Base-by-base conservation (phyloP, 2,329 filamentous ascomycete genomes). In the Didymellaceae sp. region DNA sequence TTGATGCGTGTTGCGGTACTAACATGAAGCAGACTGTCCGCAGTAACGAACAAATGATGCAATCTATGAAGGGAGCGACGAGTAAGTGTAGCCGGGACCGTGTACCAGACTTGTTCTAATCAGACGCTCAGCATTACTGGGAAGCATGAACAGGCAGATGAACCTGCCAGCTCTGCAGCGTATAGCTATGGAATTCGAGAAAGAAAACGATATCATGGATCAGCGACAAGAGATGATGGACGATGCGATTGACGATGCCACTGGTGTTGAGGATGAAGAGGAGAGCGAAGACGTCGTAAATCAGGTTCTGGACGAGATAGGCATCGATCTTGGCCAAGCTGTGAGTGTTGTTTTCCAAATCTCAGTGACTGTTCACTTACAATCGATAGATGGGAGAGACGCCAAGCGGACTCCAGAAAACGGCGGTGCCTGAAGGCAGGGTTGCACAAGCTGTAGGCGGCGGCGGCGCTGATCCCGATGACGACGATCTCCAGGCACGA, bases 201-300 rank as follows among this genome's bases (percentile, higher is more conserved):
- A 90, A 66, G 94, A 99, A 75, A 99, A 97, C 76, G 94, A 97
- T 68, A 92, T 99, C 52, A 99, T 99, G 94, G 94, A 99, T 65
- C 91, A 97, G 76, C 85, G 94, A 58, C 92, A 97, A 74, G 94
- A 97, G 75, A 97, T 99, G 90, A 97, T 99, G 94, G 93, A 97
- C 70, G 94, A 97, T 74, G 93, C 91, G 16, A 94, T 99, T 53
- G 94, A 99, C 71, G 94, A 99, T 72, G 92, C 93, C 40, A 97
- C 94, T 65, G 94, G 95, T 18, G 80, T 96, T 28, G 86, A 88
- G 47, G 86, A 96, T 54, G 94, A 99, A 68, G 94, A 96, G 65
- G 94, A 97, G 73, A 90, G 92, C 25, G 94, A 99, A 63, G 94
- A 99, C 72, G 90, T 97, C 10, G 91, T 99, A 25, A 95, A 96